These are phyloP conservation scores for Kodamaea alishanica DNA, from an alignment of 1,139 yeast genomes.

Conservation along the genomic window DNA sequence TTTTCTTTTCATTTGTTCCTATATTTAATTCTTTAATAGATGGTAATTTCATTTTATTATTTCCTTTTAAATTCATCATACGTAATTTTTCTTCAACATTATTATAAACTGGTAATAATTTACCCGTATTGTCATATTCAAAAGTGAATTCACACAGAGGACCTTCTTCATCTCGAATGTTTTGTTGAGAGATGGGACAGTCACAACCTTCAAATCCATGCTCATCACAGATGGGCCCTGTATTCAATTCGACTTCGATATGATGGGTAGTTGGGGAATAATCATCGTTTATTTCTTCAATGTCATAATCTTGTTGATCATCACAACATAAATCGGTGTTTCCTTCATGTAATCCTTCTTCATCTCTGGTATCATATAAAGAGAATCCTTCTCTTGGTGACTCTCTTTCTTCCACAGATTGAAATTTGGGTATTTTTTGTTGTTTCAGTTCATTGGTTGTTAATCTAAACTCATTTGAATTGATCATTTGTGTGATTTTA, in stretches of 20 bases:
- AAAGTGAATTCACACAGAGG: conserved; percentile 40
- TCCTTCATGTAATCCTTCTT: conserved; percentile 38
- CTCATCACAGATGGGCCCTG: conserved; percentile 30
- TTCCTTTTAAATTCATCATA: conserved; percentile 22
- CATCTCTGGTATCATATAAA: conserved; percentile 41
- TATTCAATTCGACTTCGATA: conserved; percentile 41
- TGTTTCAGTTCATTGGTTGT: conserved; percentile 2
- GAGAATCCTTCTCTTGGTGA: conserved; percentile 29
- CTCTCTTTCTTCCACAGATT: conserved; percentile 1
- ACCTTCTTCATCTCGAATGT: conserved; percentile 17
- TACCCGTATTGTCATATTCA: conserved; percentile 43
- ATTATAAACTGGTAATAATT: conserved; percentile 40
- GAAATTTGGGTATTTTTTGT: no score
- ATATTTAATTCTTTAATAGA: conserved; percentile 16
- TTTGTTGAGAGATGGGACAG: conserved; percentile 25
- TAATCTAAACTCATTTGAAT: conserved; percentile 12
- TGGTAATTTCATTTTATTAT: conserved; percentile 12
- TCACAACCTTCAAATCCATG: conserved; percentile 33
- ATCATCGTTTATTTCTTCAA: conserved; percentile 31
- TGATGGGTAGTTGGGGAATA: conserved; percentile 34
- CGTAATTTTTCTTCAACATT: conserved; percentile 40
- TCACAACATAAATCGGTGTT: conserved; percentile 21
- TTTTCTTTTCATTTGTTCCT: conserved; percentile 6
- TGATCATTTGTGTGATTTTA: conserved; percentile 26
- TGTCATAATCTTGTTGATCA: conserved; percentile 33